Conservation (phyloP, 2,329 filamentous ascomycete species). For the Apiospora koreana region DNA sequence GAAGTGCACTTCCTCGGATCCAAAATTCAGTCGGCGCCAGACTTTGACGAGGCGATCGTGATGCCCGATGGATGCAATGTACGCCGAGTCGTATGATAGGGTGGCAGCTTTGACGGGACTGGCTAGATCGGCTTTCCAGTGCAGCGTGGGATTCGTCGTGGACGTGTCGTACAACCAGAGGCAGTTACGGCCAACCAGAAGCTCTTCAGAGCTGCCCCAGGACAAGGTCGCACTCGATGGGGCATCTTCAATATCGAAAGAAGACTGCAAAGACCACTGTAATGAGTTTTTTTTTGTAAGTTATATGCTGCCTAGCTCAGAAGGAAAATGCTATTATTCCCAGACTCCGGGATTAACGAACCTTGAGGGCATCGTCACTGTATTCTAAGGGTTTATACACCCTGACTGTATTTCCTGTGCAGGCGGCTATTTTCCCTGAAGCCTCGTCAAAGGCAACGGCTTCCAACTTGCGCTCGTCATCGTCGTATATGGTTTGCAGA, state of each 20-base stretch:
- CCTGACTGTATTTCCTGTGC: slow-evolving; percentile 66
- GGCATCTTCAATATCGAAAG: slow-evolving; percentile 54
- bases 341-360: slow-evolving; percentile 39
- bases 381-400: slow-evolving; percentile 77
- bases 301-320: neutral
- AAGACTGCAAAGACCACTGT: slow-evolving; percentile 66
- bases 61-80: slow-evolving; percentile 78
- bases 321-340: slow-evolving; percentile 7
- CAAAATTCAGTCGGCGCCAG: slow-evolving; percentile 86
- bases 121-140: slow-evolving; percentile 77
- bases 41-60: slow-evolving; percentile 87
- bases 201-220: slow-evolving; percentile 85
- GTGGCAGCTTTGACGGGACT: slow-evolving; percentile 72
- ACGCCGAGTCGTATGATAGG: slow-evolving; percentile 83
- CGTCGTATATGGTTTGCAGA: slow-evolving; percentile 88
- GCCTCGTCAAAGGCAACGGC: slow-evolving; percentile 80
- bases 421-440: slow-evolving; percentile 82
- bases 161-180: slow-evolving; percentile 68
- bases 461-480: slow-evolving; percentile 67
- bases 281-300: slow-evolving; percentile 10
- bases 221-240: slow-evolving; percentile 61
- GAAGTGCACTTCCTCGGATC: slow-evolving; percentile 79
- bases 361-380: slow-evolving; percentile 73
- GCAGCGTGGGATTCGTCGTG: slow-evolving; percentile 48
- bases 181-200: slow-evolving; percentile 72